Evolutionary conservation across 2,329 filamentous ascomycete species (phyloP).

Genomic region (Phyllosticta ampelicida): DNA sequence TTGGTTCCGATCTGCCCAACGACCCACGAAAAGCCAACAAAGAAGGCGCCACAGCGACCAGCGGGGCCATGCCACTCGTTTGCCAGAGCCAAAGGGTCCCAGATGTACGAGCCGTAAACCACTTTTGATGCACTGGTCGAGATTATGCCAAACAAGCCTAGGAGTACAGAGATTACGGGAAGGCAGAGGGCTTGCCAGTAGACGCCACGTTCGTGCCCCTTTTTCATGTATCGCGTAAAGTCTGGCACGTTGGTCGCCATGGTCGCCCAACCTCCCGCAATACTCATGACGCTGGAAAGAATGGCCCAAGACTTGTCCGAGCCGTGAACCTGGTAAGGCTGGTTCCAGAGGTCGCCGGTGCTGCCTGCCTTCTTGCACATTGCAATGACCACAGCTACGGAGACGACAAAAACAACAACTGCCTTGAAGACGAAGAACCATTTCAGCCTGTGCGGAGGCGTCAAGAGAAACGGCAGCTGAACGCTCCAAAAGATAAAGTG

Average conservation of each 20-base stretch:
- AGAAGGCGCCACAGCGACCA: constrained; percentile 20
- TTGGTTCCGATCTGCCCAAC: constrained; percentile 19
- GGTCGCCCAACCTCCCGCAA: constrained; percentile 14
- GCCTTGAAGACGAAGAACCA: constrained; percentile 13
- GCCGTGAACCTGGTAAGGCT: constrained; percentile 3
- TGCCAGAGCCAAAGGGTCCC: constrained; percentile 18
- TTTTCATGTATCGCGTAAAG: constrained; percentile 17
- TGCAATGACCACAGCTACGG: constrained; percentile 15
- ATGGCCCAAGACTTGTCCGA: constrained; percentile 12
- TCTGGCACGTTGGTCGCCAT: constrained; percentile 16
- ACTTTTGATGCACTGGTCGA: constrained; percentile 15
- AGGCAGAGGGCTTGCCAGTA: constrained; percentile 16
- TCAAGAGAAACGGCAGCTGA: constrained; percentile 20
- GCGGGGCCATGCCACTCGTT: constrained; percentile 15
- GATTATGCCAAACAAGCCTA: constrained; percentile 19
- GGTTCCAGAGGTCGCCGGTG: constrained; percentile 13
- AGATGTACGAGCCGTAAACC: constrained; percentile 17
- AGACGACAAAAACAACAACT: constrained; percentile 11
- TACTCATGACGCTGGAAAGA: constrained; percentile 12
- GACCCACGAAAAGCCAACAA: constrained; percentile 18
- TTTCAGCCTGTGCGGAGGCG: constrained; percentile 17
- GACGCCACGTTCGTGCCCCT: constrained; percentile 11
- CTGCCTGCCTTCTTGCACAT: constrained; percentile 18
- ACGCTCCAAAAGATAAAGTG: constrained; percentile 19
- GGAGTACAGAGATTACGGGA: constrained; percentile 16